These are phyloP conservation scores for Omphalotus olearius DNA, from an alignment of 1,284 basidiomycete genomes.

Conservation along the genomic window DNA sequence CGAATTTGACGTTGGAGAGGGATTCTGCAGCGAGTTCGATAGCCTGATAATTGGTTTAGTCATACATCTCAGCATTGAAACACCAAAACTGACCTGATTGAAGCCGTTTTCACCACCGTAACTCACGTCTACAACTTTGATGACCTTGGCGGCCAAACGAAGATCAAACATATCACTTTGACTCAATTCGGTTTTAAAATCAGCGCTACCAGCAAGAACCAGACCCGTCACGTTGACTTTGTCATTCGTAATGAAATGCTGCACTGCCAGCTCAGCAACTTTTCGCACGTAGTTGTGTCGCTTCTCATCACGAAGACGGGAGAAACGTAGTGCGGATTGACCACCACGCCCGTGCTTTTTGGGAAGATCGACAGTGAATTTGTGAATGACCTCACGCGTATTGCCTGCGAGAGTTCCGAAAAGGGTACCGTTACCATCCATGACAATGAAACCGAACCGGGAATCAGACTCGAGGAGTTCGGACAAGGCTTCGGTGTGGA, in stretches of 20 bases:
- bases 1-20: slow-evolving; percentile 97
- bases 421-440: slow-evolving; percentile 97
- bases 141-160: slow-evolving; percentile 84
- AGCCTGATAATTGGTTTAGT: slow-evolving; percentile 50
- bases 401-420: slow-evolving; percentile 97
- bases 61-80: neutral
- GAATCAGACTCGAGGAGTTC: slow-evolving; percentile 97
- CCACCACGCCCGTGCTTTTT: slow-evolving; percentile 99
- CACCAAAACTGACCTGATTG: slow-evolving; percentile 68
- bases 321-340: slow-evolving; percentile 99
- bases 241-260: slow-evolving; percentile 98
- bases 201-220: slow-evolving; percentile 96
- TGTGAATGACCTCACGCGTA: slow-evolving; percentile 96
- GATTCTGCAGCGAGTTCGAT: slow-evolving; percentile 97
- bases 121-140: slow-evolving; percentile 98
- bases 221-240: slow-evolving; percentile 98
- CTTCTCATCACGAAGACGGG: slow-evolving; percentile 98
- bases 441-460: slow-evolving; percentile 98
- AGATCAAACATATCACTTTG: slow-evolving; percentile 97
- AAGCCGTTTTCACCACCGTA: slow-evolving; percentile 99
- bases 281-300: slow-evolving; percentile 99
- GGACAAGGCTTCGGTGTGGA: slow-evolving; percentile 96
- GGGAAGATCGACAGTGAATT: slow-evolving; percentile 97
- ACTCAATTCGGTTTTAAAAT: slow-evolving; percentile 98
- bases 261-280: slow-evolving; percentile 94